These are phyloP conservation scores for Chlamydomonas sp. DNA, from an alignment of 139 green algal genomes.

Conservation along the genomic window DNA sequence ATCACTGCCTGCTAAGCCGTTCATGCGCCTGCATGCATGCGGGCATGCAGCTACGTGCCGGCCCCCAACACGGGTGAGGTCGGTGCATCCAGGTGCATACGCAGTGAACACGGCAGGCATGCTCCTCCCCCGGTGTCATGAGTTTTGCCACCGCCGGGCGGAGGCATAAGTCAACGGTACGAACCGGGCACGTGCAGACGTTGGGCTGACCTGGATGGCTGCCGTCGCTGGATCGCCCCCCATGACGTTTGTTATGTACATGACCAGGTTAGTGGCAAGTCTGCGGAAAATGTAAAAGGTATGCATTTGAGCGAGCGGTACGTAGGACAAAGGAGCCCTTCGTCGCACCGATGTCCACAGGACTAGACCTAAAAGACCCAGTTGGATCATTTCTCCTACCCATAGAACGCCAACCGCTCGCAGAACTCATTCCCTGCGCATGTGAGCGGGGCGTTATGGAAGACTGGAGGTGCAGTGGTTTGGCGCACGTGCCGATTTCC, in stretches of 20 bases:
- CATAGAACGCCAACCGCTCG: slow-evolving; percentile 92
- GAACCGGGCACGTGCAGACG: not conserved
- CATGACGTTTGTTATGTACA: slow-evolving; percentile 89
- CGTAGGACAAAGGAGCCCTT: too few species aligned
- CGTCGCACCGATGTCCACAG: too few species aligned
- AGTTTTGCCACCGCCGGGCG: too few species aligned
- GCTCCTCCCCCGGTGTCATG: too few species aligned
- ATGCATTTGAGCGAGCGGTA: too few species aligned
- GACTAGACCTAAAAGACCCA: not conserved
- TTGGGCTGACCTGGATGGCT: slow-evolving; percentile 61
- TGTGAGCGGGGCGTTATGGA: too few species aligned
- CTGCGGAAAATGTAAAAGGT: slow-evolving; percentile 23
- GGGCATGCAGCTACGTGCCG: too few species aligned
- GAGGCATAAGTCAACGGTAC: not conserved
- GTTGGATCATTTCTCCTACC: slow-evolving; percentile 40
- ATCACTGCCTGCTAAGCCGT: not conserved
- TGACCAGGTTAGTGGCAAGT: slow-evolving; percentile 92
- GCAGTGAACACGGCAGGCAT: not conserved
- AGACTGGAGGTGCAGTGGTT: too few species aligned
- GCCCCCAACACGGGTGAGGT: too few species aligned
- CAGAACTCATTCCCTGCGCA: slow-evolving; percentile 90
- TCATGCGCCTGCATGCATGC: not conserved
- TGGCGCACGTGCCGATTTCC: too few species aligned
- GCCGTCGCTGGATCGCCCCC: slow-evolving; percentile 78
- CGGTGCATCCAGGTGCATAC: too few species aligned